Base-by-base conservation (phyloP, 495 filamentous ascomycete genomes). In the Amniculicola lignicola region DNA sequence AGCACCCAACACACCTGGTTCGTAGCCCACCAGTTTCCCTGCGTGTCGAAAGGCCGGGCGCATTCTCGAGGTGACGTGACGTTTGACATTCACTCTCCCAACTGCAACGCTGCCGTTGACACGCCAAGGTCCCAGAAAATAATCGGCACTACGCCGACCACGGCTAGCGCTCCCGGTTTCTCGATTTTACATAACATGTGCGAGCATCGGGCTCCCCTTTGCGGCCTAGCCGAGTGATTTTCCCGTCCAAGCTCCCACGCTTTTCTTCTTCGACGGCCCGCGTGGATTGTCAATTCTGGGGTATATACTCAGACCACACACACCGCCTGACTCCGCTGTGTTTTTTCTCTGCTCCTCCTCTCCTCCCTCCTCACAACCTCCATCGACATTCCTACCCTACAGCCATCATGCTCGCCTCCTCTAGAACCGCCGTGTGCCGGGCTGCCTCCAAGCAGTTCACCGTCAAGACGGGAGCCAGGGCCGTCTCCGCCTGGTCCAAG, bases 401-500 rank as follows among this genome's bases (percentile, higher is more conserved):
- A n/a, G n/a, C 41, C 31, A 61, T 14, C 37, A 66, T 66, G 63
- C 36, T 66, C 36, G 57, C 62, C 16, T 58, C 62, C 5, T 60
- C 79, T 42, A 75, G 80, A 74, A 67, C 78, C 56, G 76, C 78
- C 60, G 72, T 74, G 73, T 78, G 79, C 39, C 72, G 78, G 69
- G 77, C 72, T 74, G 72, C 70, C 54, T 47, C 51, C 27, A 61
- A 62, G 57, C 57, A 50, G 28, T 57, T 74, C 62, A 71, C 75
- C 61, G 63, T 71, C 68, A 70, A 75, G 59, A 73, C 67, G 65
- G 82, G 82, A 64, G 70, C 80, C 36, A 81, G 88, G 73, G 77
- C 82, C 60, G 85, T 80, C 59, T 95, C 90, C 33, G 85, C 87
- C 39, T 96, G 90, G 90, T 81, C 87, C 60, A 85, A 88, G 54